phyloP scores from a whole-genome alignment of 192 early-diverging fungal genomes.

The Coemansia sp. region DNA sequence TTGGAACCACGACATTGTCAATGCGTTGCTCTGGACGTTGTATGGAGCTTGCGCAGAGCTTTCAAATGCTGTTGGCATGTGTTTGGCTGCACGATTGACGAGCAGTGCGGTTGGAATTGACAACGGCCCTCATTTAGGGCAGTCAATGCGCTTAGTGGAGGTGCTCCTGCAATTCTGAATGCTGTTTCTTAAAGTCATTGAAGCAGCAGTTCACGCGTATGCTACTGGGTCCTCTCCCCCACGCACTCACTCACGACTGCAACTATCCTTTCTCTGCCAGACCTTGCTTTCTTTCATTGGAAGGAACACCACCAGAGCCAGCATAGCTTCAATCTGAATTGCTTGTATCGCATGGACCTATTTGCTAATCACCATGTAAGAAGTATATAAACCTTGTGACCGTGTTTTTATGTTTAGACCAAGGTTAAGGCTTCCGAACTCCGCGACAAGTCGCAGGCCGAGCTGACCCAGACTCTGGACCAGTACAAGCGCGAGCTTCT shows the following conservation, averaged over 20 bases:
- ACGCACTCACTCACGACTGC: background rate
- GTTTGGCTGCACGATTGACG: background rate
- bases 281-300: background rate
- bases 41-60: background rate
- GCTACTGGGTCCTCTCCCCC: background rate
- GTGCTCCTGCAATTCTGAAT: background rate
- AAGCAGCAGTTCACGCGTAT: background rate
- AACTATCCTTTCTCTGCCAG: background rate
- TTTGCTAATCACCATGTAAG: background rate
- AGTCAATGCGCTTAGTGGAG: background rate
- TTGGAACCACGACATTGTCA: background rate
- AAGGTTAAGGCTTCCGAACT: constrained; percentile 92
- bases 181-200: background rate
- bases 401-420: constrained; percentile 53
- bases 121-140: background rate
- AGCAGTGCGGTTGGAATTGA: background rate
- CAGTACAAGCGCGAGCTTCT: constrained; percentile 94
- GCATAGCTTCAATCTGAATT: background rate
- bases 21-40: background rate
- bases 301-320: background rate
- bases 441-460: constrained; percentile 90
- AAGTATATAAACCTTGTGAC: background rate
- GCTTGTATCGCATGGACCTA: background rate
- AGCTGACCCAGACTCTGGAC: constrained; percentile 88
- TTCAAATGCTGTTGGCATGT: background rate